Evolutionary conservation across 805 yeast species (phyloP).

Genomic region (Brettanomyces anomalus): DNA sequence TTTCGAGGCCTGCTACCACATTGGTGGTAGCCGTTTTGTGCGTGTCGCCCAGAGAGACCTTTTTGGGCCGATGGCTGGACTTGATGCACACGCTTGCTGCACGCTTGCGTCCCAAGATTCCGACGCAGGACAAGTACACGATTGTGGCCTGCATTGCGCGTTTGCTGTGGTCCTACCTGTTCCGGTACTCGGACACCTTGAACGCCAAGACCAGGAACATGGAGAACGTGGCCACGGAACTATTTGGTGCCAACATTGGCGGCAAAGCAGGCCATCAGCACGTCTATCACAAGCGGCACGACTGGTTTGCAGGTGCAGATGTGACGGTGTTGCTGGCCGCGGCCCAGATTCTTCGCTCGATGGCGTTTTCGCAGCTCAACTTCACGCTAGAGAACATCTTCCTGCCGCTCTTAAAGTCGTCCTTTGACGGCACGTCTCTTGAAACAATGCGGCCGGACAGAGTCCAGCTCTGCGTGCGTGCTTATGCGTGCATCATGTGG

Average conservation of each 20-base stretch:
- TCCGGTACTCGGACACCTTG: conserved; percentile 78
- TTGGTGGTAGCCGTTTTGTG: conserved; percentile 66
- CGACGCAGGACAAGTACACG: conserved; percentile 40
- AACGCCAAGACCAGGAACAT: conserved; percentile 79
- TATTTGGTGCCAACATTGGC: conserved; percentile 27
- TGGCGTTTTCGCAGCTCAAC: conserved; percentile 73
- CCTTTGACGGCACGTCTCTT: conserved; percentile 47
- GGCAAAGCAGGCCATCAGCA: neutral
- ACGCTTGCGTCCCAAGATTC: conserved; percentile 54
- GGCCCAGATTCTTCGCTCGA: conserved; percentile 64
- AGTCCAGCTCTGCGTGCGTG: conserved; percentile 54
- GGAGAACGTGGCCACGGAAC: conserved; percentile 51
- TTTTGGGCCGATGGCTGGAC: conserved; percentile 61
- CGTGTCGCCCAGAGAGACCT: conserved; percentile 72
- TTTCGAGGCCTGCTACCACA: conserved; percentile 28
- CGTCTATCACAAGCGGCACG: neutral
- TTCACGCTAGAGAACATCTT: conserved; percentile 73
- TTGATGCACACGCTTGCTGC: conserved; percentile 54
- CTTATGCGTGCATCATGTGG: conserved; percentile 63
- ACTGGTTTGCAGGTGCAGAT: neutral
- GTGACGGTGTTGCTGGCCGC: conserved; percentile 48
- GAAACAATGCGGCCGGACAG: conserved; percentile 67
- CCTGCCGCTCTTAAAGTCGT: conserved; percentile 53
- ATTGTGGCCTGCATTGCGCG: conserved; percentile 61
- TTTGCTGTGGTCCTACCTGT: conserved; percentile 82